Percentiles rank a stretch among this genome's conserved stretches.
These are phyloP conservation scores for Apocynum venetum DNA, from an alignment of 257 asterid species.

Conservation along the genomic window DNA sequence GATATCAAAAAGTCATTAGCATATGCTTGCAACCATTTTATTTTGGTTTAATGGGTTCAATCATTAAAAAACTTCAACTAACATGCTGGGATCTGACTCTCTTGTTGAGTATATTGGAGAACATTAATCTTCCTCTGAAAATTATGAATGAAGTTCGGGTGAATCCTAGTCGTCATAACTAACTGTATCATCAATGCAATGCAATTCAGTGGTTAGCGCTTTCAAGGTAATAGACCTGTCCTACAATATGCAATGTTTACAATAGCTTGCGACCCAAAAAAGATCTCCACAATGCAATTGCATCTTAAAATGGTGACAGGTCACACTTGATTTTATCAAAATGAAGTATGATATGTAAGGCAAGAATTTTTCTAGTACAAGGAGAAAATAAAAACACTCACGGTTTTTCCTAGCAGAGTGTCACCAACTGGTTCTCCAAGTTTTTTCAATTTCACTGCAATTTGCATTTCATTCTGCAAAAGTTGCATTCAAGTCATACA, in stretches of 20 bases:
- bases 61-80: not conserved
- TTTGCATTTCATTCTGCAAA: constrained; percentile 63
- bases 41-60: not conserved
- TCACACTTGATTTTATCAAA: constrained; percentile 2
- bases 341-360: not conserved
- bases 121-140: not conserved
- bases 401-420: constrained; percentile 83
- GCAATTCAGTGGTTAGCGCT: not conserved
- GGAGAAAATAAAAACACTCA: constrained; percentile 28
- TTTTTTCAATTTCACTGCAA: constrained; percentile 55
- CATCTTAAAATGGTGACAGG: constrained; percentile 5
- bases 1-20: not conserved
- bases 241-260: too few species aligned
- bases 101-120: not conserved
- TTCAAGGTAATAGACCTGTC: not conserved
- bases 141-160: not conserved
- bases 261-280: not conserved
- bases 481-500: constrained; percentile 1
- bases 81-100: not conserved
- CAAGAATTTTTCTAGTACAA: not conserved
- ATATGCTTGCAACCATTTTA: not conserved
- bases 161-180: not conserved
- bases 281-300: not conserved
- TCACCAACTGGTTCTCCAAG: constrained; percentile 88
- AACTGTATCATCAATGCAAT: not conserved